Conservation (phyloP, 495 filamentous ascomycete genomes). For the Hypoxylon subgilvum region DNA sequence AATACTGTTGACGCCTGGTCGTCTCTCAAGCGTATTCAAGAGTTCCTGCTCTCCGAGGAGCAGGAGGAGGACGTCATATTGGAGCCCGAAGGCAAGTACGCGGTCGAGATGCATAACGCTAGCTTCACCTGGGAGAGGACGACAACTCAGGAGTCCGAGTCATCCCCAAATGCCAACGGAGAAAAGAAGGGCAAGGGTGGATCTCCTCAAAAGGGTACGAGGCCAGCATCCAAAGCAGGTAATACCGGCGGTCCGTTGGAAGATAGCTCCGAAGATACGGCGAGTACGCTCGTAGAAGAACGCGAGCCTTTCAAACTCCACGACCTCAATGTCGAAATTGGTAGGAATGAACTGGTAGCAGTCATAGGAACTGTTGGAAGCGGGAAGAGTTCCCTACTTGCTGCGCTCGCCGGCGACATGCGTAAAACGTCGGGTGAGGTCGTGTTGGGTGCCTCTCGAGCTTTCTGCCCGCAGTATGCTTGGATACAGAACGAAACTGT, state of each 20-base stretch:
- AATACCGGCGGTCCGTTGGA: conserved; percentile 37
- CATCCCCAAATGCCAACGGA: conserved; percentile 40
- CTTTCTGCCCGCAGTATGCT: conserved; percentile 94
- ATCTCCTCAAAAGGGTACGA: conserved; percentile 49
- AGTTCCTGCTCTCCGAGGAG: conserved; percentile 86
- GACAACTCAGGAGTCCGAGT: conserved; percentile 64
- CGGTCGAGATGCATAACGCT: conserved; percentile 73
- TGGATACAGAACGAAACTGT: conserved; percentile 96
- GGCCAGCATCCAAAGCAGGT: conserved; percentile 43
- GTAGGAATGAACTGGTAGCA: conserved; percentile 82
- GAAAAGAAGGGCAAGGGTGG: conserved; percentile 46
- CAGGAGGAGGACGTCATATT: conserved; percentile 72
- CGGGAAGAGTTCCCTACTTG: conserved; percentile 89
- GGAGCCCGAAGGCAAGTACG: conserved; percentile 66
- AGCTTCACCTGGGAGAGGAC: conserved; percentile 93
- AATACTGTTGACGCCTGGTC: conserved; percentile 88
- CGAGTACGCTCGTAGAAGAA: conserved; percentile 62
- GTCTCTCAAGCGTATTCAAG: conserved; percentile 81
- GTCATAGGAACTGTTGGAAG: conserved; percentile 91
- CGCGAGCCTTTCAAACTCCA: conserved; percentile 79
- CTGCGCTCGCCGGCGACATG: conserved; percentile 94
- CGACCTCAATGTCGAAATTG: conserved; percentile 73
- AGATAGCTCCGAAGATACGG: conserved; percentile 50
- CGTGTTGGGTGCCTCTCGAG: conserved; percentile 74
- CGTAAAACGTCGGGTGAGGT: conserved; percentile 76